Percentiles rank a stretch among this genome's conserved stretches.
Evolutionary conservation across 1,284 basidiomycete genomes (phyloP).

Genomic region (Ustilago bromivora): DNA sequence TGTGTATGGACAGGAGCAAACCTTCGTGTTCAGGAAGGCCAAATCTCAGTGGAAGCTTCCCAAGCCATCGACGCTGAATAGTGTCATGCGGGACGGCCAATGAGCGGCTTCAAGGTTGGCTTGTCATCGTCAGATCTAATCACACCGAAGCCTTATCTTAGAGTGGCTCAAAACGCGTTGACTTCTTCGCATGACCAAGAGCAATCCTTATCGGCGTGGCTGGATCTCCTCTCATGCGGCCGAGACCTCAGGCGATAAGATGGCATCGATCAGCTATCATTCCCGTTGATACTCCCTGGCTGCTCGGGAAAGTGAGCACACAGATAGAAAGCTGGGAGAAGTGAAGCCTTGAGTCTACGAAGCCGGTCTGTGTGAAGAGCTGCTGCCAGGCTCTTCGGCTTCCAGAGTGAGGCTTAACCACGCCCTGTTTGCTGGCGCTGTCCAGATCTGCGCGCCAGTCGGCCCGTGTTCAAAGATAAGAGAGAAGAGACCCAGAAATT

Average conservation of each 20-base stretch:
- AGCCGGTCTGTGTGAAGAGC: neutral
- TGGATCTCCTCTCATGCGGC: neutral
- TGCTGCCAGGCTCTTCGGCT: neutral
- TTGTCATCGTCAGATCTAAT: neutral
- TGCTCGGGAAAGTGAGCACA: neutral
- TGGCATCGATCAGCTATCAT: neutral
- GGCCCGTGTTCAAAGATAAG: slow-evolving; percentile 7
- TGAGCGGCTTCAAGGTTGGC: neutral
- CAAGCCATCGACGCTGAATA: too few species aligned
- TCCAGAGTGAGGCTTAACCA: neutral
- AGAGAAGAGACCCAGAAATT: slow-evolving; percentile 13
- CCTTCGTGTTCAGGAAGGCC: neutral
- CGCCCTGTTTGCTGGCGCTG: slow-evolving; percentile 8
- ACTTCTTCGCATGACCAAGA: neutral
- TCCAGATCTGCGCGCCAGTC: slow-evolving; percentile 16
- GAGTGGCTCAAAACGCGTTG: neutral
- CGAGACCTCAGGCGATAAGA: slow-evolving; percentile 2
- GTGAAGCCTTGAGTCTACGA: neutral
- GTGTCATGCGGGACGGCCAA: neutral
- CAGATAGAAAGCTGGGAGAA: neutral
- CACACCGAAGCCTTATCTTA: neutral
- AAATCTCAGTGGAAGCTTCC: neutral
- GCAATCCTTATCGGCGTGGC: neutral
- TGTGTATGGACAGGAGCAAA: too few species aligned
- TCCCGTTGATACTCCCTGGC: neutral